Evolutionary conservation across 2,329 filamentous ascomycete species (phyloP).

Genomic region (Karstenula rhodostoma): DNA sequence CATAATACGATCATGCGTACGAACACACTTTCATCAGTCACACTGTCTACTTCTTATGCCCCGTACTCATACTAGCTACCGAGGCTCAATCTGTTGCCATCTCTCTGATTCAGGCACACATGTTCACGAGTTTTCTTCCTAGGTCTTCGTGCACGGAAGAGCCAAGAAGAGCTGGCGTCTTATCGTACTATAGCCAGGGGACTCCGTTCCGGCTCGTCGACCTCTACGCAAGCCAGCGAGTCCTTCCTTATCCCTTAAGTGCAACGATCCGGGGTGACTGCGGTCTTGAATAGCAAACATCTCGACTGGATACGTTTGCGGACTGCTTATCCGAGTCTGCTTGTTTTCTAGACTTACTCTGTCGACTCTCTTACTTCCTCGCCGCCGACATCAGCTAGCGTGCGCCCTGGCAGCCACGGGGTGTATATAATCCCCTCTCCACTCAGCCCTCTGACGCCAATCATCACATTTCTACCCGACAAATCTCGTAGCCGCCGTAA

Average conservation of each 20-base stretch:
- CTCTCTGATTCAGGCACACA: too few relatives aligned
- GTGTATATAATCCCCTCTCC: background rate
- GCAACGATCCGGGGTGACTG: background rate
- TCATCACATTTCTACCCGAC: background rate
- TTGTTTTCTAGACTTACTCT: background rate
- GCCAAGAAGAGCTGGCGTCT: too few relatives aligned
- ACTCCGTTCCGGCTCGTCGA: too few relatives aligned
- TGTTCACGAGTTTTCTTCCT: too few relatives aligned
- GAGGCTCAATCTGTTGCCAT: background rate
- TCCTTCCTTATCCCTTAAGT: too few relatives aligned
- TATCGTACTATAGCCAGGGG: too few relatives aligned
- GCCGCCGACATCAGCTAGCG: background rate
- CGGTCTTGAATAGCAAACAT: background rate
- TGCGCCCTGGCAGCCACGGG: background rate
- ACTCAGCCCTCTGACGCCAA: background rate
- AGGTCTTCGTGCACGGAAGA: too few relatives aligned
- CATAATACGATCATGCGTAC: slow-evolving; percentile 8
- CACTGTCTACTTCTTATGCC: background rate
- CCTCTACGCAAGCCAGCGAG: too few relatives aligned
- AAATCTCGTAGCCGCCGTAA: background rate
- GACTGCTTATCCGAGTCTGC: background rate
- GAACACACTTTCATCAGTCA: background rate
- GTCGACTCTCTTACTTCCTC: background rate
- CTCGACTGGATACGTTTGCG: background rate
- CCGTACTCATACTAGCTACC: background rate